phyloP scores from a whole-genome alignment of 23 red algal species.

The Gracilaria domingensis region DNA sequence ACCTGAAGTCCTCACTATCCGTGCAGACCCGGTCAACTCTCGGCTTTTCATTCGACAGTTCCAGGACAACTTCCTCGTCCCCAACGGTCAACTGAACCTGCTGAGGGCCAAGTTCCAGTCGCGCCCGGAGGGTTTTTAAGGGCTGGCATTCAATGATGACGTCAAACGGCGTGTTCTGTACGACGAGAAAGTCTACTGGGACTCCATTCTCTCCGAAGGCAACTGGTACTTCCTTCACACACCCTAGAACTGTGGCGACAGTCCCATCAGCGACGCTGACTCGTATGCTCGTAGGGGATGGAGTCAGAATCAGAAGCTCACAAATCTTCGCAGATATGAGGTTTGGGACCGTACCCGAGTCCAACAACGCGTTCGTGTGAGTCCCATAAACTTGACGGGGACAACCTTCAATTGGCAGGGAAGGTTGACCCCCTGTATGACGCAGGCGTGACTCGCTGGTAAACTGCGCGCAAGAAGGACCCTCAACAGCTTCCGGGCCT shows the following conservation, averaged over 20 bases:
- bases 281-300: not conserved
- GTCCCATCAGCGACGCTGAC: not conserved
- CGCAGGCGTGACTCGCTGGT: not conserved
- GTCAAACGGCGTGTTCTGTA: slow-evolving; percentile 3
- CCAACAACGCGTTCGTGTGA: not conserved
- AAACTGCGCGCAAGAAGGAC: not conserved
- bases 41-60: not conserved
- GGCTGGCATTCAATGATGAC: not conserved
- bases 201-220: not conserved
- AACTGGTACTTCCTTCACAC: not conserved
- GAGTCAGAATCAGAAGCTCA: not conserved
- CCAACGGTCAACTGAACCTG: not conserved
- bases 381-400: not conserved
- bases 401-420: not conserved
- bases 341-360: slow-evolving; percentile 23
- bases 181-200: not conserved
- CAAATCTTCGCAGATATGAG: not conserved
- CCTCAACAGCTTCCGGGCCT: not conserved
- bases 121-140: not conserved
- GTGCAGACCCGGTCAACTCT: not conserved
- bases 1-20: slow-evolving; percentile 1
- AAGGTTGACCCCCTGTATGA: not conserved
- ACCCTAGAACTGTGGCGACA: not conserved
- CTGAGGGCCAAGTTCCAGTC: not conserved
- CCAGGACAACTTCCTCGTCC: not conserved